phyloP scores from a whole-genome alignment of 2,329 filamentous ascomycete species.

The Pestalotiopsis sp. region DNA sequence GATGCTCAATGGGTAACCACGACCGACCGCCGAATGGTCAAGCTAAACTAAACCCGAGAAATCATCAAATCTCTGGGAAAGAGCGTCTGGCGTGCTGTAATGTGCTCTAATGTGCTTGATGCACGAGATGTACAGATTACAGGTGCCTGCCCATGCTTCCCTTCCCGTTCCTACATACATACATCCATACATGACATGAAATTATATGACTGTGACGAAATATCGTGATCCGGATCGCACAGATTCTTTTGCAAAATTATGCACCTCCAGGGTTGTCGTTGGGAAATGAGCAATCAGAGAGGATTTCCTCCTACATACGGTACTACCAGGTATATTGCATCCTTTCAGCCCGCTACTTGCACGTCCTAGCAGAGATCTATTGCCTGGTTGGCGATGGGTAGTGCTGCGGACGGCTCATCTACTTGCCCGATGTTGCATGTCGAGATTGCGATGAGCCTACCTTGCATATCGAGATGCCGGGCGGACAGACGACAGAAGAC shows the following conservation, averaged over 20 bases:
- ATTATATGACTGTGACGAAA: not conserved
- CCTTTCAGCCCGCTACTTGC: no score
- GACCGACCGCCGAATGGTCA: slow-evolving; percentile 4
- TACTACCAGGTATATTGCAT: no score
- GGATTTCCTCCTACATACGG: not conserved
- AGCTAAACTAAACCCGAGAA: not conserved
- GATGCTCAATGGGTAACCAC: slow-evolving; percentile 18
- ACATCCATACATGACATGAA: not conserved
- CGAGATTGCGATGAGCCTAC: not conserved
- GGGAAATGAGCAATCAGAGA: not conserved
- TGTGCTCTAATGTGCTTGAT: not conserved
- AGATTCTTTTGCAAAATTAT: not conserved
- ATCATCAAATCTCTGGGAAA: not conserved
- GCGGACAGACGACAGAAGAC: not conserved
- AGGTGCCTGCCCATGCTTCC: not conserved
- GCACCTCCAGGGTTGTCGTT: not conserved
- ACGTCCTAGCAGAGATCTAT: no score
- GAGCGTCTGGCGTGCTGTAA: not conserved
- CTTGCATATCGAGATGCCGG: not conserved
- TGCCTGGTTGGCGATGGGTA: no score
- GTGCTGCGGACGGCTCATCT: not conserved
- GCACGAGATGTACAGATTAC: not conserved
- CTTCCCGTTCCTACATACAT: no score
- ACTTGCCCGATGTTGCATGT: slow-evolving; percentile 1
- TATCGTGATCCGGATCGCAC: not conserved